Base-by-base conservation (phyloP, 2,329 filamentous ascomycete genomes). In the Grosmannia huntii region DNA sequence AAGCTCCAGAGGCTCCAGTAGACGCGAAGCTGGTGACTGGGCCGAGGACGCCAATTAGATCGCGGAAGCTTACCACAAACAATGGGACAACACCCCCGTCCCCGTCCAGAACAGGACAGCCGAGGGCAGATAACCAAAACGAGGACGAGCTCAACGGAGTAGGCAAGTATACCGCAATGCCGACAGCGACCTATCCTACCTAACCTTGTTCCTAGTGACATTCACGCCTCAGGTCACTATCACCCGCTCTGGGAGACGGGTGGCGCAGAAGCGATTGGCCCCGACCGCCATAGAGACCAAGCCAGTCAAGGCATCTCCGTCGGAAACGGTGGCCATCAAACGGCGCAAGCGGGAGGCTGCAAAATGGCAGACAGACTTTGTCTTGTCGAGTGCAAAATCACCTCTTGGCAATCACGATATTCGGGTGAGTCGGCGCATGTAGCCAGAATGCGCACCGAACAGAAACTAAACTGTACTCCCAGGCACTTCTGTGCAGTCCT, bases 401-500 rank as follows among this genome's bases (percentile, higher is more conserved):
- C 73, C 73, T 1, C 64, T 75, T 2, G 67, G 61, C 5, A 62
- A 63, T 0, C 64, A 66, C n/a, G 68, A 71, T 19, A 62, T 73
- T 16, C 65, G 72, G 50, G 71, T 72, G 57, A 63, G 69, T 56
- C 16, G 4, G 9, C 5, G 9, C 27, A 9, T 44, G 2, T 23
- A 27, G 23, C 33, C 11, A 3, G 16, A n/a, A 6, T 23, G 28
- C 50, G 21, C 12, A 14, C 16, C 6, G 25, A 49, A 25, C 5
- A 10, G 25, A 5, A 21, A 16, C 12, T 33, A 25, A 25, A 3
- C 9, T 63, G 63, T 31, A 7, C 6, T 6, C 9, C 5, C 48
- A 73, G 72, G 67, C 68, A 4, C 66, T 75, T 0, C 63, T 76
- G 1, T 69, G 71, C 54, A 68, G 66, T 54, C 67, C 68, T 1